Conservation (phyloP, 805 yeast species). For the Teunomyces pallodes region DNA sequence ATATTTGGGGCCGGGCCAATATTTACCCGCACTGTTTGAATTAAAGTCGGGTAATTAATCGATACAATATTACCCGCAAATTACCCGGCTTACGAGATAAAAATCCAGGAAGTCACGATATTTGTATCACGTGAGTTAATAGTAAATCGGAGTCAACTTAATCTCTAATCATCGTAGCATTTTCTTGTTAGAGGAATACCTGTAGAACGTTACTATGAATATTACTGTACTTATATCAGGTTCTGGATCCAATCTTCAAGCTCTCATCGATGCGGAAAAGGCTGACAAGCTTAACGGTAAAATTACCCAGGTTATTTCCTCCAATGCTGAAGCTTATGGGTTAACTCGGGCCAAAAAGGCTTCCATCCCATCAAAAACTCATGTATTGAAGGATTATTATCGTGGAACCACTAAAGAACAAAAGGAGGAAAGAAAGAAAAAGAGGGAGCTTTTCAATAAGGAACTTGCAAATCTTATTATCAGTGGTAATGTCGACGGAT, state of each 20-base stretch:
- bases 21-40: constrained; percentile 2
- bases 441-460: constrained; percentile 69
- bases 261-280: constrained; percentile 74
- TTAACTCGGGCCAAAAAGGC: constrained; percentile 72
- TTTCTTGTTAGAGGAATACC: neutral
- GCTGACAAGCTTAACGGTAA: constrained; percentile 43
- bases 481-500: constrained; percentile 42
- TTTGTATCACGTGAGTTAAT: constrained; percentile 1
- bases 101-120: neutral
- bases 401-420: constrained; percentile 71
- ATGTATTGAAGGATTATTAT: constrained; percentile 70
- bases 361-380: constrained; percentile 67
- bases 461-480: constrained; percentile 74
- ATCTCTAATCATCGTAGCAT: neutral
- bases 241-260: constrained; percentile 93
- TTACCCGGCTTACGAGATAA: neutral
- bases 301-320: constrained; percentile 80
- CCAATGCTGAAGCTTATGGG: constrained; percentile 85
- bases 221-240: constrained; percentile 89
- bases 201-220: constrained; percentile 7
- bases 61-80: constrained; percentile 7
- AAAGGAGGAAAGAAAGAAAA: constrained; percentile 51
- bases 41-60: neutral
- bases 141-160: constrained; percentile 11
- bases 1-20: constrained; percentile 4